phyloP scores from a whole-genome alignment of 2,329 filamentous ascomycete genomes.

The Trichophyton mentagrophytes region DNA sequence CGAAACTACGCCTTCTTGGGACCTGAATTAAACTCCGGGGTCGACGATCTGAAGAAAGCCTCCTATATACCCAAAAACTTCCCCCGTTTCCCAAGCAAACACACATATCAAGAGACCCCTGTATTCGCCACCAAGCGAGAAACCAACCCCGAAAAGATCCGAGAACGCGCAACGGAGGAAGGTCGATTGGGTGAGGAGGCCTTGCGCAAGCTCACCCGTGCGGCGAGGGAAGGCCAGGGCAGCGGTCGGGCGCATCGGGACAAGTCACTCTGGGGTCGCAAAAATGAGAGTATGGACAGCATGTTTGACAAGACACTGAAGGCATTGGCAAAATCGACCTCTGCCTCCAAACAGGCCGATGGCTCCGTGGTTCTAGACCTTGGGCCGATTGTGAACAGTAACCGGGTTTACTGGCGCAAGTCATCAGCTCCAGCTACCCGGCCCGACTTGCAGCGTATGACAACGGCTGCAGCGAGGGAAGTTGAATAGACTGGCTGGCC shows the following conservation, averaged over 20 bases:
- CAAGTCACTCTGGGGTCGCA: constrained; percentile 28
- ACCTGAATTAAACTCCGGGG: constrained; percentile 37
- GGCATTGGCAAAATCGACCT: constrained; percentile 31
- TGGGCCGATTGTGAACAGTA: constrained; percentile 47
- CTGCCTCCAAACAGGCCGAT: constrained; percentile 15
- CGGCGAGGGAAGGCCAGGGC: constrained; percentile 30
- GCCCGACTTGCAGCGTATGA: neutral
- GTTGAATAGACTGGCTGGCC: neutral
- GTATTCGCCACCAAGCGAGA: constrained; percentile 45
- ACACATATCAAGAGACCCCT: constrained; percentile 50
- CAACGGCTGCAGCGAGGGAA: neutral
- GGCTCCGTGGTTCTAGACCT: constrained; percentile 25
- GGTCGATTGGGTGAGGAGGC: constrained; percentile 53
- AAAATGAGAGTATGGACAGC: constrained; percentile 33
- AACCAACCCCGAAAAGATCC: constrained; percentile 45
- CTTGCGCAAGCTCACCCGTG: constrained; percentile 46
- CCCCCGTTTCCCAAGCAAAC: constrained; percentile 49
- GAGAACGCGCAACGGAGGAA: constrained; percentile 53
- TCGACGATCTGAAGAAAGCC: constrained; percentile 36
- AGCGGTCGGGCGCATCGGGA: constrained; percentile 29
- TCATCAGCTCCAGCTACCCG: constrained; percentile 17
- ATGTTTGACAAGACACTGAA: constrained; percentile 46
- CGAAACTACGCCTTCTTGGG: constrained; percentile 37
- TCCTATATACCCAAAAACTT: constrained; percentile 49
- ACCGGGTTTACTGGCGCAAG: constrained; percentile 46